Percentiles rank a stretch among this genome's conserved stretches.
Evolutionary conservation across 2,329 filamentous ascomycete species (phyloP).

Genomic region (Didymella pinodella): DNA sequence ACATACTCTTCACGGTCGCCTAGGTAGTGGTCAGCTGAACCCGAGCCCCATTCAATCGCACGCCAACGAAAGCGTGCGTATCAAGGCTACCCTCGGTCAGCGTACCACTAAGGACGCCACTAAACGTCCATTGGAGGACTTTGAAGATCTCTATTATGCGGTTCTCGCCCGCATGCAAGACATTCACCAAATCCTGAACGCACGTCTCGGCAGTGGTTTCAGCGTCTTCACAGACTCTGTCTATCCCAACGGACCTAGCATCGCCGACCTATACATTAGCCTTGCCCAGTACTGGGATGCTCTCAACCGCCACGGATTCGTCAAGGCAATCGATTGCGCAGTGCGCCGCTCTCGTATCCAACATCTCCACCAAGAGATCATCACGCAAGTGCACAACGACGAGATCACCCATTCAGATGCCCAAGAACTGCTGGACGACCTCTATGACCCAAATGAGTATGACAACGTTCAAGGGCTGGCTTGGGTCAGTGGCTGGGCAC

Average conservation of each 20-base stretch:
- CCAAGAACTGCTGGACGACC: constrained; percentile 23
- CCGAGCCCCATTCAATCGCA: constrained; percentile 28
- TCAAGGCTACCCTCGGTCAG: constrained; percentile 58
- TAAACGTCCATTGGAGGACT: constrained; percentile 54
- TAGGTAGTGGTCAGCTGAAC: constrained; percentile 43
- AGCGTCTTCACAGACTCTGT: constrained; percentile 21
- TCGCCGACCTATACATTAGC: constrained; percentile 25
- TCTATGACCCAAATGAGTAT: constrained; percentile 28
- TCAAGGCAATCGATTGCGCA: constrained; percentile 38
- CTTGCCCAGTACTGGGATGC: constrained; percentile 35
- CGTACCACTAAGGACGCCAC: constrained; percentile 70
- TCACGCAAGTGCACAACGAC: constrained; percentile 20
- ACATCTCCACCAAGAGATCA: constrained; percentile 29
- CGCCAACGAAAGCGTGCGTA: constrained; percentile 22
- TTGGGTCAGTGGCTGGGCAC: constrained; percentile 34
- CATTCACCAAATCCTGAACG: constrained; percentile 32
- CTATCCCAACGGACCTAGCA: constrained; percentile 23
- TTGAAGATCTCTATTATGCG: constrained; percentile 47
- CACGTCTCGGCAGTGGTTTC: constrained; percentile 41
- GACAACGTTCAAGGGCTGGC: constrained; percentile 29
- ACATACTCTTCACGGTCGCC: constrained; percentile 37
- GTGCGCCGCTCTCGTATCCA: constrained; percentile 31
- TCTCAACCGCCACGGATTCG: constrained; percentile 36
- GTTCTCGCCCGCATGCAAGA: constrained; percentile 37
- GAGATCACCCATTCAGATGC: constrained; percentile 25